phyloP scores from a whole-genome alignment of 192 early-diverging fungal species.

The Podila minutissima region DNA sequence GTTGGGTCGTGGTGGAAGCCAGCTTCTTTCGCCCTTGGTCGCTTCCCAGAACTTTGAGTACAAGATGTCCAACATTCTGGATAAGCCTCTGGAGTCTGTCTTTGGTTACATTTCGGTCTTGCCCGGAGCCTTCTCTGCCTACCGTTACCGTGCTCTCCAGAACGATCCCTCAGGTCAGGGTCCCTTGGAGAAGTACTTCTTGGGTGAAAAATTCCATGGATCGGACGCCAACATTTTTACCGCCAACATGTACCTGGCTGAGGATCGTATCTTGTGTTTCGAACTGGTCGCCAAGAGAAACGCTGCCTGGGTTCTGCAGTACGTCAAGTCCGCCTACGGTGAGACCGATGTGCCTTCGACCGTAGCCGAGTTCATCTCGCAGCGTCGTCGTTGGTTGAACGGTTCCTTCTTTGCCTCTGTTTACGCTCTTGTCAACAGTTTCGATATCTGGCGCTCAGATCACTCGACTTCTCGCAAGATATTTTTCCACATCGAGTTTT shows the following conservation, averaged over 20 bases:
- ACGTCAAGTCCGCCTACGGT: conserved; percentile 74
- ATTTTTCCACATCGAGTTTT: conserved; percentile 79
- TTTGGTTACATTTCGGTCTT: conserved; percentile 91
- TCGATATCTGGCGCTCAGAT: conserved; percentile 78
- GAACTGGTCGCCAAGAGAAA: conserved; percentile 82
- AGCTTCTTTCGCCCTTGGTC: conserved; percentile 66
- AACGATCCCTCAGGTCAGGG: conserved; percentile 67
- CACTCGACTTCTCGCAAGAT: conserved; percentile 80
- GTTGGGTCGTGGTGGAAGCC: conserved; percentile 56
- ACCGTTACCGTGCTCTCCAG: conserved; percentile 78
- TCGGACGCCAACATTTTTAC: conserved; percentile 73
- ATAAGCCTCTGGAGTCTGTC: conserved; percentile 81
- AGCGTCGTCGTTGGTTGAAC: conserved; percentile 97
- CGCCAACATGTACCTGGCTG: conserved; percentile 86
- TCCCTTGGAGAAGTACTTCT: conserved; percentile 81
- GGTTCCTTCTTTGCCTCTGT: conserved; percentile 95
- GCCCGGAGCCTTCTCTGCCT: conserved; percentile 89
- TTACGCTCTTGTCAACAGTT: conserved; percentile 84
- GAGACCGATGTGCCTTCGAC: conserved; percentile 86
- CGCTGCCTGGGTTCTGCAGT: conserved; percentile 76
- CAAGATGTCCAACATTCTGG: conserved; percentile 76
- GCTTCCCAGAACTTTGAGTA: conserved; percentile 78
- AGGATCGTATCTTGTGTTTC: conserved; percentile 88
- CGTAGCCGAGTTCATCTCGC: conserved; percentile 92
- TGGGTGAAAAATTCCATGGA: conserved; percentile 69